Conservation (phyloP, 768 basidiomycete genomes). For the Hericium rajendrae region DNA sequence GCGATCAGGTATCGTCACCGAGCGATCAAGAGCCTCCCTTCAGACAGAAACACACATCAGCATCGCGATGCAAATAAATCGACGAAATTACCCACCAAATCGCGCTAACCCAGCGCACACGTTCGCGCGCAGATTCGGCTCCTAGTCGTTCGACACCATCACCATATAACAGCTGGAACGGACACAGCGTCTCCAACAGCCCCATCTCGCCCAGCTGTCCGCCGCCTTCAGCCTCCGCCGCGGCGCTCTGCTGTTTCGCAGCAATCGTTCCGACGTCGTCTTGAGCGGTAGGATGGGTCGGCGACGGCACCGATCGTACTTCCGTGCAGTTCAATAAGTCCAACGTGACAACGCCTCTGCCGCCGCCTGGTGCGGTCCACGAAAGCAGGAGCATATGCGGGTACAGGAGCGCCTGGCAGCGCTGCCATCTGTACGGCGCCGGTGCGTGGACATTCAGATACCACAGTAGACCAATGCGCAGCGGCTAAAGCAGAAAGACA, state of each 20-base stretch:
- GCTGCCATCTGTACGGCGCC: slow-evolving; percentile 70
- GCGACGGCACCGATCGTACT: slow-evolving; percentile 75
- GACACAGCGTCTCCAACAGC: slow-evolving; percentile 68
- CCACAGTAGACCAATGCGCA: slow-evolving; percentile 80
- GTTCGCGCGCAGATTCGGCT: slow-evolving; percentile 78
- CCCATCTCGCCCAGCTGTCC: slow-evolving; percentile 24
- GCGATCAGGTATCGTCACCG: slow-evolving; percentile 40
- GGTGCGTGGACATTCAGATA: slow-evolving; percentile 87
- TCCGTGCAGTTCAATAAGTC: slow-evolving; percentile 82
- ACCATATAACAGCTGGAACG: slow-evolving; percentile 83
- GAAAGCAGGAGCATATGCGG: slow-evolving; percentile 79
- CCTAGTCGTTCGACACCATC: slow-evolving; percentile 86
- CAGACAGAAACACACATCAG: not conserved
- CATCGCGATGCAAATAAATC: not conserved
- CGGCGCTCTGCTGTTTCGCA: slow-evolving; percentile 50
- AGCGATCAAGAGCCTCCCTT: slow-evolving; percentile 74
- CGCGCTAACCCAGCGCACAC: slow-evolving; percentile 86
- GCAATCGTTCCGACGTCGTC: slow-evolving; percentile 87
- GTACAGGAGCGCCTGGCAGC: slow-evolving; percentile 75
- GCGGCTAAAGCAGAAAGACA: slow-evolving; percentile 41
- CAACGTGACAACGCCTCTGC: slow-evolving; percentile 76
- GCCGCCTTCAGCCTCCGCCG: slow-evolving; percentile 29
- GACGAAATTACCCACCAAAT: slow-evolving; percentile 52
- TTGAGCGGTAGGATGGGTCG: slow-evolving; percentile 67
- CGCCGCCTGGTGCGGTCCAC: slow-evolving; percentile 79